Evolutionary conservation across 345 rosid genomes (phyloP), one percentile per base, ranked within the genome.

Genomic region (Firmiana major): DNA sequence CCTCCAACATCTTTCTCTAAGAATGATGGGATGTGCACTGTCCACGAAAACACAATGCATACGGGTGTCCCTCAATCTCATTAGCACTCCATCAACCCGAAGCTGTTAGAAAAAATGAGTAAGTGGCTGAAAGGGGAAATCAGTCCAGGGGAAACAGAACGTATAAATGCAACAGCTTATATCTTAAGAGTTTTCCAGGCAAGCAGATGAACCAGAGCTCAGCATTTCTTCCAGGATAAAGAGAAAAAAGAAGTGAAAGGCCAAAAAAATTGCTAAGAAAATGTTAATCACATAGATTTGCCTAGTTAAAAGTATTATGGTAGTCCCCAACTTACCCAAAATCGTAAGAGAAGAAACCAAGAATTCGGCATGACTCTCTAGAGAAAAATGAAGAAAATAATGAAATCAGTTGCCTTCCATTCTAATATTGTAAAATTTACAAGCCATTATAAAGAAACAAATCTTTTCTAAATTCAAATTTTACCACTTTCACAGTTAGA

Each of bases 361-460:
- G 89, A 85, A 77, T 91, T 91, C 73, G 98, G 99, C 97, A 96
- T 96, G 83, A 93, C 94, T 87, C 98, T 92, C 97, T 96, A 83
- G 75, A 75, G 67, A 75, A 77, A 38, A 38, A 34, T 1, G 4
- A 77, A 54, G 82, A 77, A 70, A 68, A 24, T 40, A 45, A 45
- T 3, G 21, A 1, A 46, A 68, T 46, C n/a, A 45, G 72, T 24
- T 67, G n/a, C 7, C 72, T 45, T 67, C 21, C 36, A 67, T 22
- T 67, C 21, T 22, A 68, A 68, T 9, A 7, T 22, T 46, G 8
- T 13, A 15, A 6, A 45, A 49, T 13, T 43, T 67, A 68, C 36
- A 68, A 7, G 0, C 54, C 72, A 45, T 24, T 24, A 6, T 7
- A 16, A 68, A 68, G 3, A 68, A 24, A 24, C 49, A 68, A 5